Evolutionary conservation across 2,329 filamentous ascomycete genomes (phyloP), one percentile per base, ranked within the genome.

Genomic region (Furcasterigmium sp.): DNA sequence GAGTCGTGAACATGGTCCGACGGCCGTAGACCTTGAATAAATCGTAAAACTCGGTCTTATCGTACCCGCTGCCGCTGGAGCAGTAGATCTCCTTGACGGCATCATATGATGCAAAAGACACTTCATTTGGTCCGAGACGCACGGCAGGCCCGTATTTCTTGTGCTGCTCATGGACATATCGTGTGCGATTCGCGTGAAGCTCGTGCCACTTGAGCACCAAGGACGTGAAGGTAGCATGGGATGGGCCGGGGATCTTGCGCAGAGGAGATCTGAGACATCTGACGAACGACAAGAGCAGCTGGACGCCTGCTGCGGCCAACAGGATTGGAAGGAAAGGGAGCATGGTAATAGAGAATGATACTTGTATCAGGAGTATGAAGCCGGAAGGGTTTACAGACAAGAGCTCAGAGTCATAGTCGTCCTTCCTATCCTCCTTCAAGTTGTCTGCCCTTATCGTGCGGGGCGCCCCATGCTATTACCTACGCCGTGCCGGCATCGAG

Each of bases 1-100:
- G 52, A 0, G 70, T 80, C 14, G 75, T 75, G 48, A 82, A 82
- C 77, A 82, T 80, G 42, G 76, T 80, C 48, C 75, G 75, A 46
- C 70, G 69, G 10, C 72, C 75, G 50, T 77, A 82, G 4, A 80
- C 67, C 44, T 56, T 72, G 48, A 84, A 84, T 15, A 84, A 57
- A 47, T 79, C 63, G 53, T 84, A 84, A 51, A 83, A 83, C 44
- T 78, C 73, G 0, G 78, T 81, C 63, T 83, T 84, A 54, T 84
- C 77, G 54, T 78, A 84, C 19, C 79, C 80, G 53, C 77, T 82
- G 4, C 79, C 79, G 1, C 73, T 72, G 0, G 75, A 75, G 50
- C 72, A 71, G 58, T 84, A 85, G 37, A 83, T 83, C 60, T 82
- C 76, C 55, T 78, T 82, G 41, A 82, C 60, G 0, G 75, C 80